Evolutionary conservation across 2,329 filamentous ascomycete species (phyloP).

Genomic region (Cladosporium sp.): DNA sequence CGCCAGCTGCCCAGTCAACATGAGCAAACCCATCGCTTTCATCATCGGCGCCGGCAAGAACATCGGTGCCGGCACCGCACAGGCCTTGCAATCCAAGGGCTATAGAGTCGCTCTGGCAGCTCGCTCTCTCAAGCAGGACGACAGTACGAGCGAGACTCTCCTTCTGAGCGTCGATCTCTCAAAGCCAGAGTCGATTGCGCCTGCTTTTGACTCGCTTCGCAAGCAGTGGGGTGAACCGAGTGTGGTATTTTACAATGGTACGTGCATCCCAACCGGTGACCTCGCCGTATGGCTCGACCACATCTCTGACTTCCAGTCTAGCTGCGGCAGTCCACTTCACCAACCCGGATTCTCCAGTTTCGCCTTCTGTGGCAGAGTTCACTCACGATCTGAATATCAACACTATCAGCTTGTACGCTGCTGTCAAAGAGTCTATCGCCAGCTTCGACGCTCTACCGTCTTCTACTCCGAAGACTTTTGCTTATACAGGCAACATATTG

Average conservation of each 20-base stretch:
- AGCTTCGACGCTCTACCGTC: slow-evolving; percentile 23
- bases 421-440: slow-evolving; percentile 36
- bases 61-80: slow-evolving; percentile 36
- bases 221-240: slow-evolving; percentile 34
- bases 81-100: slow-evolving; percentile 38
- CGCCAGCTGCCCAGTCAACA: neutral
- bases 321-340: slow-evolving; percentile 17
- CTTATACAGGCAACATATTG: slow-evolving; percentile 40
- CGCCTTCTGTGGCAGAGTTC: neutral
- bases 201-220: slow-evolving; percentile 39
- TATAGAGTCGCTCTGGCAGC: slow-evolving; percentile 42
- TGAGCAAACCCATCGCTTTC: slow-evolving; percentile 29
- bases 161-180: slow-evolving; percentile 31
- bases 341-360: slow-evolving; percentile 27
- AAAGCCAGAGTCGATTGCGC: slow-evolving; percentile 32
- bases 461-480: slow-evolving; percentile 32
- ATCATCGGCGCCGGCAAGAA: slow-evolving; percentile 44
- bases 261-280: neutral
- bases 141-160: slow-evolving; percentile 7
- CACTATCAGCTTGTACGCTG: slow-evolving; percentile 35
- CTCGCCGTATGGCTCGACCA: neutral
- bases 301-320: neutral
- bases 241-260: slow-evolving; percentile 44
- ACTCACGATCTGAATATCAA: slow-evolving; percentile 35
- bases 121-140: slow-evolving; percentile 29